A percentile compares a stretch with the other conserved stretches of the same genome.
Conservation (phyloP, 192 early-diverging fungal genomes). For the Backusella mclennaniae region DNA sequence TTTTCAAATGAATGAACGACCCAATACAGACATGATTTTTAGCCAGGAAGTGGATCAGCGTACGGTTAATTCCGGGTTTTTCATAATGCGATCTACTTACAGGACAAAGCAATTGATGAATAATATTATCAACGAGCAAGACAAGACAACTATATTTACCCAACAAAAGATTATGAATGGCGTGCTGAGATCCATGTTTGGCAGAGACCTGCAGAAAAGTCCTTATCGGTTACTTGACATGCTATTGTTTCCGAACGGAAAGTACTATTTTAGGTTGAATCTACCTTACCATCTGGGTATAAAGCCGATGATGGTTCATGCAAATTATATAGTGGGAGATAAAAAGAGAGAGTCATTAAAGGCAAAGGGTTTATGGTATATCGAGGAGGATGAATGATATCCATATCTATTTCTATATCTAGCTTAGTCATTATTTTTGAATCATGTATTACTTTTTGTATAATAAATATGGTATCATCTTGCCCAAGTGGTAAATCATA, state of each 20-base stretch:
- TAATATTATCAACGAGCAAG: conserved; percentile 28
- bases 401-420: no score
- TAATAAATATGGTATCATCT: not conserved
- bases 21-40: conserved; percentile 24
- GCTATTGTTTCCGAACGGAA: conserved; percentile 32
- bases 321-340: conserved; percentile 33
- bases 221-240: conserved; percentile 26
- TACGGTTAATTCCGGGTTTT: conserved; percentile 36
- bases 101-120: conserved; percentile 26
- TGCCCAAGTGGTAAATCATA: not conserved
- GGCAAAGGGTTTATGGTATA: conserved; percentile 36
- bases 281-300: conserved; percentile 19
- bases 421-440: not conserved
- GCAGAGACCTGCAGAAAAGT: conserved; percentile 17
- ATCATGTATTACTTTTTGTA: not conserved
- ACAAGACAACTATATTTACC: conserved; percentile 18
- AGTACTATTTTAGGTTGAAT: conserved; percentile 30
- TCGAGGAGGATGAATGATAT: not conserved
- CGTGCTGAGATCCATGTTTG: conserved; percentile 22
- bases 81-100: conserved; percentile 32
- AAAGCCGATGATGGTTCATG: conserved; percentile 39
- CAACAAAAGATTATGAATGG: conserved; percentile 38
- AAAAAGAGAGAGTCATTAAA: conserved; percentile 26
- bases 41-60: conserved; percentile 32
- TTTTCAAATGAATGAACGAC: conserved; percentile 20